phyloP scores from a whole-genome alignment of 768 basidiomycete genomes.

The Termitomyces titanicus region DNA sequence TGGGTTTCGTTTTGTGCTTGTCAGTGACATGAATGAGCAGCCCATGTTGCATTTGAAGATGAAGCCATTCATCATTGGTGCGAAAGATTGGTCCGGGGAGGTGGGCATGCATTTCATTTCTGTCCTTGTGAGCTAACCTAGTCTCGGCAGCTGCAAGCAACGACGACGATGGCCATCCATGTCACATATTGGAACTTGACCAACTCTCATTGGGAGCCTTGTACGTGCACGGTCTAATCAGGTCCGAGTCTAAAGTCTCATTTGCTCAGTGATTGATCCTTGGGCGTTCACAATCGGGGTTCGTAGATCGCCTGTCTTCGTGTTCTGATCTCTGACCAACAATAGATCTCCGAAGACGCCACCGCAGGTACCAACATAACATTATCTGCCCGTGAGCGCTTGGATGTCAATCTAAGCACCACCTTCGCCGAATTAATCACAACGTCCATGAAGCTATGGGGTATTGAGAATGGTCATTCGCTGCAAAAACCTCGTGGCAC shows the following conservation, averaged over 20 bases:
- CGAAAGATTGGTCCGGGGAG: conserved; percentile 93
- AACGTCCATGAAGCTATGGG: conserved; percentile 69
- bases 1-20: conserved; percentile 89
- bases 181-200: conserved; percentile 96
- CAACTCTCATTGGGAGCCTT: conserved; percentile 98
- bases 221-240: conserved; percentile 35
- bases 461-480: conserved; percentile 67
- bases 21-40: conserved; percentile 93
- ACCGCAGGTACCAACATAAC: conserved; percentile 53
- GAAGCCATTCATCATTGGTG: conserved; percentile 76
- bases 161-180: conserved; percentile 74
- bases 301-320: background rate
- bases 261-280: conserved; percentile 81
- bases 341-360: conserved; percentile 53
- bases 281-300: conserved; percentile 86
- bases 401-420: conserved; percentile 89
- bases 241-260: conserved; percentile 1
- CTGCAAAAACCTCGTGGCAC: conserved; percentile 78
- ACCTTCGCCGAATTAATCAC: conserved; percentile 85
- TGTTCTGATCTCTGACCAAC: background rate
- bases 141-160: conserved; percentile 67
- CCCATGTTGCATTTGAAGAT: conserved; percentile 89
- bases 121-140: background rate
- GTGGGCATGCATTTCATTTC: conserved; percentile 35
- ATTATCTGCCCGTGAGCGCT: conserved; percentile 72